phyloP scores from a whole-genome alignment of 2,329 filamentous ascomycete species.

The Xylaria sp. region DNA sequence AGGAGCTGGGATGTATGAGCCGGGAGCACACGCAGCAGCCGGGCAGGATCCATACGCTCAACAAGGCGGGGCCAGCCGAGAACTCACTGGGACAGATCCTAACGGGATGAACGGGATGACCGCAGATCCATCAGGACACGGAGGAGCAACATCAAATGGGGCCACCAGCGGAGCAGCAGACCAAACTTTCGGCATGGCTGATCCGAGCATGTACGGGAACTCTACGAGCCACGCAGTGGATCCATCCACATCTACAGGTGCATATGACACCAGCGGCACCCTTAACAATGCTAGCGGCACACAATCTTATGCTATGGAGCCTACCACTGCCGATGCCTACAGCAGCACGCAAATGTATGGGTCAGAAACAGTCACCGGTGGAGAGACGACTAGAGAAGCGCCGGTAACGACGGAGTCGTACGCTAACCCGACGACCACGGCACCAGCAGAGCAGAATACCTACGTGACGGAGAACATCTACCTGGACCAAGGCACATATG shows the following conservation, averaged over 20 bases:
- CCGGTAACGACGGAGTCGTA: constrained; percentile 8
- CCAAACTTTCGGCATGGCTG: constrained; percentile 5
- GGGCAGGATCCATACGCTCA: constrained; percentile 28
- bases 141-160: background rate
- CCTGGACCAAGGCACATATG: constrained; percentile 12
- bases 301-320: constrained; percentile 15
- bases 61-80: constrained; percentile 16
- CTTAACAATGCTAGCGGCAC: background rate
- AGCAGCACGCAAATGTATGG: constrained; percentile 9
- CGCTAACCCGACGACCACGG: background rate
- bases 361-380: background rate
- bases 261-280: background rate
- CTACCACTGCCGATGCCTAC: background rate
- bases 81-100: constrained; percentile 22
- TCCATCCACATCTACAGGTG: constrained; percentile 3
- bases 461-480: constrained; percentile 5
- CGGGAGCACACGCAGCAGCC: constrained; percentile 1
- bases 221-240: constrained; percentile 20
- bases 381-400: background rate
- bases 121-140: constrained; percentile 13
- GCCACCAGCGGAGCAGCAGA: constrained; percentile 5
- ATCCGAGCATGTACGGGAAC: constrained; percentile 19
- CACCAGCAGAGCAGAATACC: constrained; percentile 18
- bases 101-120: constrained; percentile 3
- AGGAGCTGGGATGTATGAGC: constrained; percentile 9